These are phyloP conservation scores for Aschersonia sp. DNA, from an alignment of 2,329 filamentous ascomycete genomes.

Conservation along the genomic window DNA sequence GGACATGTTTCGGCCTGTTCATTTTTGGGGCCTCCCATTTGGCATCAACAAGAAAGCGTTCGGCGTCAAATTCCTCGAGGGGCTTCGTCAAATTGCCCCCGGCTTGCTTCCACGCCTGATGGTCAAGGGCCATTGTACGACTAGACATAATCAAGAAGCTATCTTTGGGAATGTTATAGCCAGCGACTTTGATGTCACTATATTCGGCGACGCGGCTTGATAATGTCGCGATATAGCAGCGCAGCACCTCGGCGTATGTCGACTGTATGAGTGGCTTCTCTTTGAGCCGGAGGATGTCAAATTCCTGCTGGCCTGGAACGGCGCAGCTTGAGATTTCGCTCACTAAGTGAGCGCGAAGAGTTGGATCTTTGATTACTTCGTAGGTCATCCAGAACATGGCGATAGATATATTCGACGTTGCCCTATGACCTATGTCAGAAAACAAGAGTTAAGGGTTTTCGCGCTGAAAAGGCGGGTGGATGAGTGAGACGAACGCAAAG, in stretches of 20 bases:
- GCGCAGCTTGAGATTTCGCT: not conserved
- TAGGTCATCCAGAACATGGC: not conserved
- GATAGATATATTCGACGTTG: not conserved
- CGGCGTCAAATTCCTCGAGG: not conserved
- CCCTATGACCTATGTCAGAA: not conserved
- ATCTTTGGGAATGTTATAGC: not conserved
- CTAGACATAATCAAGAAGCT: not conserved
- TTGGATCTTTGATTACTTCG: not conserved
- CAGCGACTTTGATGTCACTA: not conserved
- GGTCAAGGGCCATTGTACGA: not conserved
- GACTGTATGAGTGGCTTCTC: conserved; percentile 1
- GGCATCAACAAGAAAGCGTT: not conserved
- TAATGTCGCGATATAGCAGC: not conserved
- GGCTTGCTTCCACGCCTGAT: not conserved
- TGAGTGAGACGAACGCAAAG: not conserved
- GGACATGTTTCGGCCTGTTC: not conserved
- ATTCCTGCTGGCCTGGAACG: not conserved
- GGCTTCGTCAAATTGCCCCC: not conserved
- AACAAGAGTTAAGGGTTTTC: not conserved
- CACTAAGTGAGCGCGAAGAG: not conserved
- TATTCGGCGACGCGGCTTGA: not conserved
- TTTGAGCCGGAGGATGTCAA: not conserved
- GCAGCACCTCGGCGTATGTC: conserved; percentile 1
- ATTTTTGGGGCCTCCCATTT: not conserved
- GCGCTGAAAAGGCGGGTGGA: not conserved